A percentile compares a stretch with the other conserved stretches of the same genome.
Evolutionary conservation across 176 grass and related monocot genomes (phyloP).

Genomic region (Eleusine indica): DNA sequence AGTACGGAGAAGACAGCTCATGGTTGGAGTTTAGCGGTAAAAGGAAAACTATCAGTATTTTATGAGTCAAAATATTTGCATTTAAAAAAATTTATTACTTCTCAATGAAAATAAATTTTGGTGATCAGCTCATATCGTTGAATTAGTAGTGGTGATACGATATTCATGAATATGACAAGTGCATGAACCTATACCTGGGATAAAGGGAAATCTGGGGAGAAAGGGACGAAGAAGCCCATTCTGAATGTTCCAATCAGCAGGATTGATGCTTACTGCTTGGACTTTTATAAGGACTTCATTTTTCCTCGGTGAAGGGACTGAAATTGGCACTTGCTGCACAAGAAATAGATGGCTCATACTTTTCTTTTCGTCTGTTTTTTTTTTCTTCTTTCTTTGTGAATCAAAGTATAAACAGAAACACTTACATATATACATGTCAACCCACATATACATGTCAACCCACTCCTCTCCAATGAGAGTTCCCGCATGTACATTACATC

Average conservation of each 20-base stretch:
- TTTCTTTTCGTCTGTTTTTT: too few relatives aligned
- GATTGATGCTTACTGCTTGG: slow-evolving; percentile 49
- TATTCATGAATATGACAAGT: neutral
- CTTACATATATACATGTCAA: too few relatives aligned
- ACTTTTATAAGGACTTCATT: slow-evolving; percentile 58
- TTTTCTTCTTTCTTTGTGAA: too few relatives aligned
- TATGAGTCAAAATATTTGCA: neutral
- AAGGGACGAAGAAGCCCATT: slow-evolving; percentile 47
- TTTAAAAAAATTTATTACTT: neutral
- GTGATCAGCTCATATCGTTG: too few relatives aligned
- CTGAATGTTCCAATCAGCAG: slow-evolving; percentile 50
- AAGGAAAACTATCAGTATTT: neutral
- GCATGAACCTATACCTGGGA: slow-evolving; percentile 41
- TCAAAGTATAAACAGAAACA: too few relatives aligned
- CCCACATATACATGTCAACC: too few relatives aligned
- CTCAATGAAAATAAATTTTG: neutral
- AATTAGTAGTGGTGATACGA: too few relatives aligned
- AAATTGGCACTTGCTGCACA: slow-evolving; percentile 48
- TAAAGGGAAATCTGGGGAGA: slow-evolving; percentile 56
- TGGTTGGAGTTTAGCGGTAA: neutral
- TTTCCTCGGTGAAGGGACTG: slow-evolving; percentile 53
- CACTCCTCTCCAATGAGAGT: too few relatives aligned
- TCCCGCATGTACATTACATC: too few relatives aligned
- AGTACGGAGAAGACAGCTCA: neutral
- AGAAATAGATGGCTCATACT: neutral